These are phyloP conservation scores for Cryptococcus depauperatus DNA, from an alignment of 1,284 basidiomycete species.

Conservation along the genomic window DNA sequence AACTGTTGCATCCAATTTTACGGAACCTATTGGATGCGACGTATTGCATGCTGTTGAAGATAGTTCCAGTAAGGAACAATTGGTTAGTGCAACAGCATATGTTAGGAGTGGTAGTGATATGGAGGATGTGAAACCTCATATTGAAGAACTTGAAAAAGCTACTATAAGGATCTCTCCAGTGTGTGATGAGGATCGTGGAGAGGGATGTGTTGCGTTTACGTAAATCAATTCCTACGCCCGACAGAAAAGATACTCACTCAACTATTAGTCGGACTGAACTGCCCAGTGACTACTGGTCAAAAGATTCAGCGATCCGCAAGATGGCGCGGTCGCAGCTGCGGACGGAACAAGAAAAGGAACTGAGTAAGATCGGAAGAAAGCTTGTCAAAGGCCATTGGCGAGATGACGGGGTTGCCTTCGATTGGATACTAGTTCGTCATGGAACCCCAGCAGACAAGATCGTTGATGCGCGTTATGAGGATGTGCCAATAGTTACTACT, in stretches of 20 bases:
- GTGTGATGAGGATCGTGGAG: neutral
- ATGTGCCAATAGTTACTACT: neutral
- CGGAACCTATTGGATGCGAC: neutral
- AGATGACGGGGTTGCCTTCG: slow-evolving; percentile 14
- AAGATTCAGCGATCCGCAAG: neutral
- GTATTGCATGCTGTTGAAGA: neutral
- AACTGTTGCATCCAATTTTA: neutral
- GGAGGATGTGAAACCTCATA: neutral
- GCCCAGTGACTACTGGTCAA: slow-evolving; percentile 5
- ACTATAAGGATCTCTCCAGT: neutral
- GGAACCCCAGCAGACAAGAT: neutral
- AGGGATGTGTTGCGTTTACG: neutral
- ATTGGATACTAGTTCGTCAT: slow-evolving; percentile 5
- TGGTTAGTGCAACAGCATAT: neutral
- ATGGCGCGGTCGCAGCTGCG: slow-evolving; percentile 3
- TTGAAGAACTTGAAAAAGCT: neutral
- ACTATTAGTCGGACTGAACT: slow-evolving; percentile 6
- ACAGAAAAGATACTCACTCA: neutral
- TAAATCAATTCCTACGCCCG: neutral
- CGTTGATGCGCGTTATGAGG: neutral
- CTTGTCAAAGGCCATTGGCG: slow-evolving; percentile 12
- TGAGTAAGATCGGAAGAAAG: slow-evolving; percentile 9
- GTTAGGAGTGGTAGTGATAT: neutral
- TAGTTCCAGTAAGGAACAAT: neutral
- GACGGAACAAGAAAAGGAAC: neutral